Percentiles rank a stretch among this genome's conserved stretches.
Evolutionary conservation across 495 filamentous ascomycete genomes (phyloP).

Genomic region (Podospora australis): DNA sequence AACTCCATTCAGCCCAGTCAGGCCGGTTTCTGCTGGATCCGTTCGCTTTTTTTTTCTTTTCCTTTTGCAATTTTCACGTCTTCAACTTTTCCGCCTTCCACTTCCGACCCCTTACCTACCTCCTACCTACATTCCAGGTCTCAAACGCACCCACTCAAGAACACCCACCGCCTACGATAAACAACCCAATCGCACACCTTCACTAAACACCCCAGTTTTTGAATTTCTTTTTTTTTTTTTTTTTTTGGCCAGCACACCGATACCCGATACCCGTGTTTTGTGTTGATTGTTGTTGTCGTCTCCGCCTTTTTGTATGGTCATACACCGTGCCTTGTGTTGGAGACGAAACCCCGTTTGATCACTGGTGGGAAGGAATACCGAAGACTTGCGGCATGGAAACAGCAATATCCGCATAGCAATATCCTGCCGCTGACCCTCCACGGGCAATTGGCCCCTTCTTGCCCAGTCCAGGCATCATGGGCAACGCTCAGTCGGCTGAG

Average conservation of each 20-base stretch:
- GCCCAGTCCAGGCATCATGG: slow-evolving; percentile 29
- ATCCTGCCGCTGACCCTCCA: slow-evolving; percentile 19
- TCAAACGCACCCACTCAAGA: too few species aligned
- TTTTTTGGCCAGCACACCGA: slow-evolving; percentile 1
- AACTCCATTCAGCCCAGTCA: slow-evolving; percentile 11
- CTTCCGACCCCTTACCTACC: neutral
- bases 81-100: neutral
- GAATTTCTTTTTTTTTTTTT: slow-evolving; percentile 1
- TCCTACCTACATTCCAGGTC: too few species aligned
- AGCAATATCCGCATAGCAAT: slow-evolving; percentile 35
- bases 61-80: neutral
- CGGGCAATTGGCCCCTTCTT: neutral
- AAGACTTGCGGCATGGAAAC: slow-evolving; percentile 35
- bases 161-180: too few species aligned
- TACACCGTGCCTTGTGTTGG: slow-evolving; percentile 16
- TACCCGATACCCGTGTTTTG: neutral
- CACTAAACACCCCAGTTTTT: slow-evolving; percentile 1
- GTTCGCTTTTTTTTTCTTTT: slow-evolving; percentile 3
- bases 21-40: slow-evolving; percentile 10
- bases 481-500: slow-evolving; percentile 41
- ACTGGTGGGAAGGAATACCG: slow-evolving; percentile 16
- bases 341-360: slow-evolving; percentile 8
- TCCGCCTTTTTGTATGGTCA: slow-evolving; percentile 3
- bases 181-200: too few species aligned
- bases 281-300: neutral